Evolutionary conservation across 2,329 filamentous ascomycete species (phyloP).

Genomic region (Claviceps sp.): DNA sequence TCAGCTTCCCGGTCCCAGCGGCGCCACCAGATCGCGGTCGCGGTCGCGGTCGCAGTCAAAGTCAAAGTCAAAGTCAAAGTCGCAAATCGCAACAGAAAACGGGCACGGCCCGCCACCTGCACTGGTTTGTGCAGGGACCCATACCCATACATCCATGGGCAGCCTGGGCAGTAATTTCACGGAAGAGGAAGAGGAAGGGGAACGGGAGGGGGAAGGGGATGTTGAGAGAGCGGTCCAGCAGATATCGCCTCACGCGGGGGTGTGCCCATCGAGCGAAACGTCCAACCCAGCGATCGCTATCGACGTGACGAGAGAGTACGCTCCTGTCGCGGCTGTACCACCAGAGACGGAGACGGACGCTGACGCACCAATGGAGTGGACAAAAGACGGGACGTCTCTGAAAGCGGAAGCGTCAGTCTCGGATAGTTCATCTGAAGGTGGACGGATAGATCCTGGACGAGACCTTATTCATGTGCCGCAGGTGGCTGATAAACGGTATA

Average conservation of each 20-base stretch:
- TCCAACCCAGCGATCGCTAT: background rate
- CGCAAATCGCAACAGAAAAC: constrained; percentile 2
- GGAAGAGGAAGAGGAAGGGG: constrained; percentile 5
- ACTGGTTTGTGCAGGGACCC: constrained; percentile 5
- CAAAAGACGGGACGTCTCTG: background rate
- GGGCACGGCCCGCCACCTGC: constrained; percentile 1
- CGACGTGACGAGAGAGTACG: background rate
- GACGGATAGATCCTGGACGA: constrained; percentile 28
- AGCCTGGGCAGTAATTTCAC: constrained; percentile 46
- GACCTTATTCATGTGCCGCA: constrained; percentile 40
- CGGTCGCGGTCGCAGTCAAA: too few relatives aligned
- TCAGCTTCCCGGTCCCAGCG: constrained; percentile 13
- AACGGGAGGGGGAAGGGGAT: constrained; percentile 37
- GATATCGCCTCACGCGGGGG: constrained; percentile 7
- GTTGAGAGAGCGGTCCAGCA: constrained; percentile 16
- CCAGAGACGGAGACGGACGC: background rate
- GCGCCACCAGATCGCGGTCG: constrained; percentile 3
- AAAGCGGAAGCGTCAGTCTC: background rate
- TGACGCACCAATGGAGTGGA: background rate
- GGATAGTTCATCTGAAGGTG: constrained; percentile 5
- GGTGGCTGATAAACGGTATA: constrained; percentile 34
- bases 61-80: too few relatives aligned
- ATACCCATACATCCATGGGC: constrained; percentile 11
- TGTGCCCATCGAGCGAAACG: background rate
- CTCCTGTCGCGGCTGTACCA: background rate